Base-by-base conservation (phyloP, 2,329 filamentous ascomycete genomes). In the Capronia epimyces region DNA sequence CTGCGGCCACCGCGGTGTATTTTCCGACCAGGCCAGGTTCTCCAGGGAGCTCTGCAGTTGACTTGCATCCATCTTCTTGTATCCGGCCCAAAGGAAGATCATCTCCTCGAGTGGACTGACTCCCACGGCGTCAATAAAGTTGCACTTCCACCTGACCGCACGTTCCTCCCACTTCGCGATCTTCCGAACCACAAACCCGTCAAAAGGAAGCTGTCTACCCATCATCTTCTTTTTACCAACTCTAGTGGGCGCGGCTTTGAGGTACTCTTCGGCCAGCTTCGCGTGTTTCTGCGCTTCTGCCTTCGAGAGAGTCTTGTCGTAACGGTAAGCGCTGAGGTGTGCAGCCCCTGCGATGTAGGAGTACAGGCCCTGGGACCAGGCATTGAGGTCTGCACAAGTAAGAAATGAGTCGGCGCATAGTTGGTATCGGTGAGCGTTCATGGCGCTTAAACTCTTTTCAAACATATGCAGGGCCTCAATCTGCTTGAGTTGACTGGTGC, bases 21-120 rank as follows among this genome's bases (percentile, higher is more conserved):
- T 74, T 29, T 75, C 75, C 42, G 80, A 83, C 70, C 89, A 95
- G 0, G 74, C 72, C 9, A 95, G 69, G n/a, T 78, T 77, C 1
- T 66, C 69, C 31, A 88, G 66, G 0, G 82, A 87, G 36, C 74
- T 70, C 42, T 84, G 73, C 12, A 95, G 72, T 53, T 91, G 79
- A 0, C 71, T 70, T 1, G 70, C 62, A 1, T 78, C 74, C 87
- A 95, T 94, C 48, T 89, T 82, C 68, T 87, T 91, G 61, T 81
- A 82, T 0, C 90, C 91, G 63, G 88, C 90, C 90, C 90, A 97
- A 62, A 97, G 82, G 66, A 91, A 95, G 10, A 86, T 83, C 86
- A 97, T 95, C 71, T 97, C 93, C 62, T 89, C 81, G 0, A 88
- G 74, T 0, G 93, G 93, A 53, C 83, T 86, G 2, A 87, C 76